Percentiles rank a stretch among this genome's conserved stretches.
phyloP scores from a whole-genome alignment of 164 flowering plant genomes.

The Kalanchoe fedtschenkoi region DNA sequence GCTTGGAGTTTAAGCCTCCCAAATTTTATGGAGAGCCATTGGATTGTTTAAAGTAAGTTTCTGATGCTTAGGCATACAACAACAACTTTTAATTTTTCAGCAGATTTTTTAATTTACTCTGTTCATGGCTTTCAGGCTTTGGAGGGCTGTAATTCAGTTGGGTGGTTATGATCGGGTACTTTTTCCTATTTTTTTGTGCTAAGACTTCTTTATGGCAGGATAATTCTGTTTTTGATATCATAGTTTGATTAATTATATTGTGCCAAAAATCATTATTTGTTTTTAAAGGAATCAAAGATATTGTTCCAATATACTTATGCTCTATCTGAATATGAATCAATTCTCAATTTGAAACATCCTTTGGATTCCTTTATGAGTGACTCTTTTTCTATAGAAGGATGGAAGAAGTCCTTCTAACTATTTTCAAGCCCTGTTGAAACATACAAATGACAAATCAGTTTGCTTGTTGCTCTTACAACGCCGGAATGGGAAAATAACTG shows the following conservation, averaged over 20 bases:
- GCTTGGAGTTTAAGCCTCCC: conserved; percentile 43
- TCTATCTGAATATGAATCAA: too few relatives aligned
- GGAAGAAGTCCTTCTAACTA: too few relatives aligned
- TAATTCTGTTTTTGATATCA: background rate
- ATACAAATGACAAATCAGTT: too few relatives aligned
- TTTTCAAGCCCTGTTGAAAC: too few relatives aligned
- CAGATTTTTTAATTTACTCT: conserved; percentile 8
- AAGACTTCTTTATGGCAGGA: background rate
- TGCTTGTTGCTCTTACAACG: too few relatives aligned
- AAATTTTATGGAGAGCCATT: conserved; percentile 47
- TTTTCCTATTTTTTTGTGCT: background rate
- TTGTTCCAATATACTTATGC: too few relatives aligned
- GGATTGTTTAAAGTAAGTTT: conserved; percentile 39
- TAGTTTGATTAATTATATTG: background rate
- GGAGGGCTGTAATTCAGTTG: conserved; percentile 40
- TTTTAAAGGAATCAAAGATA: too few relatives aligned
- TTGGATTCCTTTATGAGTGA: too few relatives aligned
- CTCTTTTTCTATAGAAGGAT: too few relatives aligned
- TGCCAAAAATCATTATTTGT: too few relatives aligned
- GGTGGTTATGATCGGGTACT: conserved; percentile 59
- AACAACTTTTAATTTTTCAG: background rate
- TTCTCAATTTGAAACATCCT: too few relatives aligned
- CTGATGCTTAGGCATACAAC: background rate
- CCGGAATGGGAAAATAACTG: too few relatives aligned
- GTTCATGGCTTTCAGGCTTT: conserved; percentile 25